A percentile compares a stretch with the other conserved stretches of the same genome.
phyloP scores from a whole-genome alignment of 1,284 basidiomycete genomes.

The Farysia itapuensis region DNA sequence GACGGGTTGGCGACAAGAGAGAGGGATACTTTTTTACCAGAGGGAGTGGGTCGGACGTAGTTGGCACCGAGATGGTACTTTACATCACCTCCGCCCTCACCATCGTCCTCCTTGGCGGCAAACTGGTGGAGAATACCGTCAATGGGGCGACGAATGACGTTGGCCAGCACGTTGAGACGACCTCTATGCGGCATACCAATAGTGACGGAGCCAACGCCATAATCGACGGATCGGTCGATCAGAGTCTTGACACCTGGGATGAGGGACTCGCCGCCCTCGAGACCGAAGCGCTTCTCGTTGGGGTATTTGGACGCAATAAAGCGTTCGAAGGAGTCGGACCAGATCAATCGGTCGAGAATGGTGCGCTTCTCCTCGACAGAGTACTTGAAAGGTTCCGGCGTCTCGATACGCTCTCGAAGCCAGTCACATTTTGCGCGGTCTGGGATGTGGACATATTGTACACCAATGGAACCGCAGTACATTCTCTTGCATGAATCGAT shows the following conservation, averaged over 20 bases:
- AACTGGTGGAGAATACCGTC: constrained; percentile 99
- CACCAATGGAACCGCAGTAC: constrained; percentile 92
- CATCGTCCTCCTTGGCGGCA: constrained; percentile 64
- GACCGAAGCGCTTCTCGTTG: constrained; percentile 98
- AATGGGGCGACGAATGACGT: constrained; percentile 97
- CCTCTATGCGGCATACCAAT: constrained; percentile 99
- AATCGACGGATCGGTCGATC: constrained; percentile 95
- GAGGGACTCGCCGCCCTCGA: constrained; percentile 96
- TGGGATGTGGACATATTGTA: constrained; percentile 97
- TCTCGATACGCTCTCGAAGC: constrained; percentile 95
- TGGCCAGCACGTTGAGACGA: constrained; percentile 93
- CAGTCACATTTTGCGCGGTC: constrained; percentile 99
- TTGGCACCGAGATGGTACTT: constrained; percentile 99
- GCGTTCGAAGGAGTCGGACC: constrained; percentile 98
- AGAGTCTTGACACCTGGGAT: constrained; percentile 99
- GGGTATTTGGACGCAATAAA: constrained; percentile 98
- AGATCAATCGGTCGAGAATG: constrained; percentile 97
- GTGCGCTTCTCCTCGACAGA: constrained; percentile 96
- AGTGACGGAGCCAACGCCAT: constrained; percentile 91
- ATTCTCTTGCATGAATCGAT: constrained; percentile 89
- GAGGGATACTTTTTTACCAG: constrained; percentile 94
- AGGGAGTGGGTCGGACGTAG: constrained; percentile 95
- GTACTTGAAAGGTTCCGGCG: constrained; percentile 97
- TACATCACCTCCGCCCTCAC: constrained; percentile 84
- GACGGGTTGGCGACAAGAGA: constrained; percentile 98